Evolutionary conservation across 2,329 filamentous ascomycete species (phyloP), one percentile per base, ranked within the genome.

Genomic region (Diaporthe citriasiana): DNA sequence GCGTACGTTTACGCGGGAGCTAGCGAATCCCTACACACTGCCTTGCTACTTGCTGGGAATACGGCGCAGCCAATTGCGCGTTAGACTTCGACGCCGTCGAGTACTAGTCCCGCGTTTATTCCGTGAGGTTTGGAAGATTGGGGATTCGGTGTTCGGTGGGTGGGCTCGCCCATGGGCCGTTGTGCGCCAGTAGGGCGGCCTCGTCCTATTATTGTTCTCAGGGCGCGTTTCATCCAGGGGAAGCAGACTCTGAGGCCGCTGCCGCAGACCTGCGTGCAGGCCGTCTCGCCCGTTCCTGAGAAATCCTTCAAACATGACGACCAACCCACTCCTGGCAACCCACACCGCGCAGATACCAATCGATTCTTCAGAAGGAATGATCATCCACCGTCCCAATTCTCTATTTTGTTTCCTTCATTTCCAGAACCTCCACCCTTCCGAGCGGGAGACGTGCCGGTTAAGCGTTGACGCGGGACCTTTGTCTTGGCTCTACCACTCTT

Each of bases 41-140:
- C 30, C 47, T 30, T 53, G 45, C 45, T 7, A 27, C 57, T 4
- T 63, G 10, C 55, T 12, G 30, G 9, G 19, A 19, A 22, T 33
- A 53, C 33, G 63, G 15, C 40, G n/a, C 63, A 51, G 47, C 63
- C 63, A 53, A 53, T 38, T 22, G n/a, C 30, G 33, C 47, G 15
- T 40, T 22, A 40, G 63, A 68, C 47, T 45, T 68, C 22, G 47
- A 65, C 40, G 59, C 59, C 59, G 27, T 65, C 59, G 27, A 65
- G 40, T 47, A 13, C 12, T 47, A 65, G 27, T 8, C 22, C 27
- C 7, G 10, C 59, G 22, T 25, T 27, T 40, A 35, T n/a, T n/a
- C 42, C 17, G n/a, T 8, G 5, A 7, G 33, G 6, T 13, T 10
- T 25, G n/a, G 35, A 63, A 47, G 60, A 33, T 47, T 19, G 27